Percentiles rank a stretch among this genome's conserved stretches.
These are phyloP conservation scores for Pulveroboletus ravenelii DNA, from an alignment of 768 basidiomycete species.

Conservation along the genomic window DNA sequence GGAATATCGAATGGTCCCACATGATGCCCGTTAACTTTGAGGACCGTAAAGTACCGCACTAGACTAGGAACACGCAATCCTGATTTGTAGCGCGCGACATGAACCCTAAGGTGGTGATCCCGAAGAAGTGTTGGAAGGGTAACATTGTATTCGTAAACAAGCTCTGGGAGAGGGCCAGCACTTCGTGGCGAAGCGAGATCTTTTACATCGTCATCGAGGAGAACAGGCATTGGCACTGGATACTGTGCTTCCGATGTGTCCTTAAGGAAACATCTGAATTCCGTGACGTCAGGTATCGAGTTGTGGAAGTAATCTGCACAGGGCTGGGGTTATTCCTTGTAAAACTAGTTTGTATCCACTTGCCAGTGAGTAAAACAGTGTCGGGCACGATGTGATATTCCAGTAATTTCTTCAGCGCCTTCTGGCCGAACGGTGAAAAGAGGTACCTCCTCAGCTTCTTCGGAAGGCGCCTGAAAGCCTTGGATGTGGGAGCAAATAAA, in stretches of 20 bases:
- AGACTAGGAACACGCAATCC: background rate
- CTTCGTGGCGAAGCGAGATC: background rate
- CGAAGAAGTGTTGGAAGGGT: constrained; percentile 11
- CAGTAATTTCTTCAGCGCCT: constrained; percentile 10
- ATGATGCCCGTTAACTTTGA: constrained; percentile 8
- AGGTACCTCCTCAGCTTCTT: constrained; percentile 5
- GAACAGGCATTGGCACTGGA: background rate
- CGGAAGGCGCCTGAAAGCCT: constrained; percentile 9
- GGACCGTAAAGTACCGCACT: constrained; percentile 5
- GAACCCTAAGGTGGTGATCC: constrained; percentile 1
- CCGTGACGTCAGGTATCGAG: background rate
- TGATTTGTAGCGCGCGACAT: constrained; percentile 11
- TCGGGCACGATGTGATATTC: constrained; percentile 12
- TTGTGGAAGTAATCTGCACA: constrained; percentile 13
- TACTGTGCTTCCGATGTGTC: background rate
- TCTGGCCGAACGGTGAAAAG: constrained; percentile 12
- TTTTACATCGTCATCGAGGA: background rate
- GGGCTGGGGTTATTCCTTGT: background rate
- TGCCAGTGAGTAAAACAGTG: constrained; percentile 4
- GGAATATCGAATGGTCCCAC: constrained; percentile 10
- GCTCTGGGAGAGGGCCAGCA: background rate
- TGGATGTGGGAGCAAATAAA: constrained; percentile 3
- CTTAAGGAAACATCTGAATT: background rate
- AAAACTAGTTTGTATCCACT: background rate
- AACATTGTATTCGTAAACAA: constrained; percentile 11